A percentile compares a stretch with the other conserved stretches of the same genome.
phyloP scores from a whole-genome alignment of 2,329 filamentous ascomycete species.

The Dactylellina parvicollis region DNA sequence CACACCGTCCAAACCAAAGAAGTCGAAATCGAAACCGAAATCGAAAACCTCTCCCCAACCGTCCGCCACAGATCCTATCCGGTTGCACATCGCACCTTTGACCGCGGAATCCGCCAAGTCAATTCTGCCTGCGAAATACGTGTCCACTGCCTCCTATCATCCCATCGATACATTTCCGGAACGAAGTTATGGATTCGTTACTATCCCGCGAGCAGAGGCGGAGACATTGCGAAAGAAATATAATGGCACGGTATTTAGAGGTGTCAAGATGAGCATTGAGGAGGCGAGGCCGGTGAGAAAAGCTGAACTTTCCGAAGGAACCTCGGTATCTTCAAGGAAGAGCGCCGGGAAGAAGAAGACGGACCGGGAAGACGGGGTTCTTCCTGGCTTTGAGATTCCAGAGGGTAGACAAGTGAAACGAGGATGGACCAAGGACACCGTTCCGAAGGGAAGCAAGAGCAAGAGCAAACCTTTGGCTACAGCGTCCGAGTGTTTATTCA shows the following conservation, averaged over 20 bases:
- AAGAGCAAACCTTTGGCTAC: conserved; percentile 60
- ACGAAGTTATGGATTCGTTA: conserved; percentile 87
- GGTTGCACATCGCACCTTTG: conserved; percentile 89
- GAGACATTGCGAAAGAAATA: conserved; percentile 92
- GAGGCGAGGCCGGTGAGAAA: conserved; percentile 72
- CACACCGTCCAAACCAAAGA: conserved; percentile 6
- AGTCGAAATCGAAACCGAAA: neutral
- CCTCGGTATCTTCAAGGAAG: conserved; percentile 46
- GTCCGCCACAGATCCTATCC: conserved; percentile 57
- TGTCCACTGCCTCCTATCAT: conserved; percentile 86
- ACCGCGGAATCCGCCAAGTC: conserved; percentile 76
- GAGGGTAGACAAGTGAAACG: conserved; percentile 82
- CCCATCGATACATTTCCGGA: conserved; percentile 87
- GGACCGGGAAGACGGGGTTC: conserved; percentile 65
- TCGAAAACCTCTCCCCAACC: neutral
- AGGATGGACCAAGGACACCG: conserved; percentile 78
- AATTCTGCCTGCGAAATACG: conserved; percentile 69
- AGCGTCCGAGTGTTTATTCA: conserved; percentile 83
- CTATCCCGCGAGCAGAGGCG: conserved; percentile 81
- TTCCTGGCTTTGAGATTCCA: conserved; percentile 77
- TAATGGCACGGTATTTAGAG: conserved; percentile 84
- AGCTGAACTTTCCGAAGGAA: conserved; percentile 59
- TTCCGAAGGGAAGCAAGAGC: conserved; percentile 60
- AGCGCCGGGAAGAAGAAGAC: conserved; percentile 61
- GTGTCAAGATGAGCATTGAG: conserved; percentile 84